phyloP scores from a whole-genome alignment of 257 asterid genomes.

The Solanum piurae region DNA sequence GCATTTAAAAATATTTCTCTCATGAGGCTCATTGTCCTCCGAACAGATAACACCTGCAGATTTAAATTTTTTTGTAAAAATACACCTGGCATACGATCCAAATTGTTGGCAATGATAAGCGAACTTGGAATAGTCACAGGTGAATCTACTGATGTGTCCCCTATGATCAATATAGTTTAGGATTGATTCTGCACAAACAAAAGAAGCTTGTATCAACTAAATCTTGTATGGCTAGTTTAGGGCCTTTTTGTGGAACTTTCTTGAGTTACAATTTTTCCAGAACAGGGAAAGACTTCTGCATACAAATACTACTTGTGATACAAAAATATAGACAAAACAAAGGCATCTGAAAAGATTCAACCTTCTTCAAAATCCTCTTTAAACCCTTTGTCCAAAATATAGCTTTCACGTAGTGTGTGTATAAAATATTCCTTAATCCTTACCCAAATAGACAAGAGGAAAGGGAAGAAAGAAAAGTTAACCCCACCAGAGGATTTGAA shows the following conservation, averaged over 20 bases:
- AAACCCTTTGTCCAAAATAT: neutral
- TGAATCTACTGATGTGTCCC: conserved; percentile 13
- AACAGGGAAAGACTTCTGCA: neutral
- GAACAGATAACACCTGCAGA: neutral
- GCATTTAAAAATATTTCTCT: neutral
- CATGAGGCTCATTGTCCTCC: neutral
- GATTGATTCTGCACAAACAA: conserved; percentile 45
- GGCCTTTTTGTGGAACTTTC: neutral
- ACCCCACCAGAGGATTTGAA: neutral
- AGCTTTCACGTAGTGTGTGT: neutral
- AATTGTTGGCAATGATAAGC: conserved; percentile 72
- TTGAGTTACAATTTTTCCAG: neutral
- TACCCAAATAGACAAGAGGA: neutral
- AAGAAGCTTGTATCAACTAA: neutral
- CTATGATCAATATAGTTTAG: conserved; percentile 38
- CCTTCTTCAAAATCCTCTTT: neutral
- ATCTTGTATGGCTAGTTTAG: neutral
- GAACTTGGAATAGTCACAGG: conserved; percentile 34
- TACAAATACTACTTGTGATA: neutral
- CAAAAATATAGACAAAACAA: neutral
- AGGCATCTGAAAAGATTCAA: neutral
- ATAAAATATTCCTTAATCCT: neutral
- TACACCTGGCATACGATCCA: conserved; percentile 67
- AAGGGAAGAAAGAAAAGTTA: neutral
- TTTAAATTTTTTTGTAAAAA: neutral